Evolutionary conservation across 305 asterid species (phyloP).

Genomic region (Fraxinus angustifolia): DNA sequence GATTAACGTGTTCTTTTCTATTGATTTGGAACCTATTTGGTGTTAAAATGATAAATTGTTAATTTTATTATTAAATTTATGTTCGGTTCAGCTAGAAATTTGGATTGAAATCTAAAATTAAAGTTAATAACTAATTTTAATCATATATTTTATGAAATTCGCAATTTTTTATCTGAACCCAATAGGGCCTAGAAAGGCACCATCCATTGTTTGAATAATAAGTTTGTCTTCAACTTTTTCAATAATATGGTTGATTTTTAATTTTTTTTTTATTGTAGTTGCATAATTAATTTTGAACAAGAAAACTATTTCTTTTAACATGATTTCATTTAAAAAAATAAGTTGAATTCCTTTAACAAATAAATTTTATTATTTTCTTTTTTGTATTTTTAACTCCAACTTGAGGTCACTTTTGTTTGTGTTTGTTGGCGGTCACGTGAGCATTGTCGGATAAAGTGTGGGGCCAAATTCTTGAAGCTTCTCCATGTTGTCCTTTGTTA

Average conservation of each 20-base stretch:
- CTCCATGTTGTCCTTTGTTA: slow-evolving; percentile 23
- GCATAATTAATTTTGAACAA: not conserved
- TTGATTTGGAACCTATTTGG: not conserved
- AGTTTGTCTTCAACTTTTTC: too few relatives aligned
- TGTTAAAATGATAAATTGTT: not conserved
- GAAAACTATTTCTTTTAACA: not conserved
- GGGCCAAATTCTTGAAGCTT: slow-evolving; percentile 38
- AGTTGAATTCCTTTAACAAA: not conserved
- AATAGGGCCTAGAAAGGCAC: too few relatives aligned
- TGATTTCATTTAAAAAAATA: not conserved
- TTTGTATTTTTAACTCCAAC: not conserved
- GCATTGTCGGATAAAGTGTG: slow-evolving; percentile 30
- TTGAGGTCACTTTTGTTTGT: not conserved
- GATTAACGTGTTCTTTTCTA: not conserved
- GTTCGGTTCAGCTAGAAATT: too few relatives aligned
- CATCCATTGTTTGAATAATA: too few relatives aligned
- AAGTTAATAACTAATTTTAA: too few relatives aligned
- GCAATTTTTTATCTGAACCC: too few relatives aligned
- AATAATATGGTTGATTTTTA: not conserved
- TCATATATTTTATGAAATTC: too few relatives aligned
- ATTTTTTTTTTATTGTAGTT: too few relatives aligned
- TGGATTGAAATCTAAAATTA: too few relatives aligned
- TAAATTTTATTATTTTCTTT: too few relatives aligned
- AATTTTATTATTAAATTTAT: too few relatives aligned
- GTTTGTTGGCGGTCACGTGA: slow-evolving; percentile 36